Percentiles rank a stretch among this genome's conserved stretches.
These are phyloP conservation scores for Trypanosoma rangeli DNA, from an alignment of 208 protist species.

Conservation along the genomic window DNA sequence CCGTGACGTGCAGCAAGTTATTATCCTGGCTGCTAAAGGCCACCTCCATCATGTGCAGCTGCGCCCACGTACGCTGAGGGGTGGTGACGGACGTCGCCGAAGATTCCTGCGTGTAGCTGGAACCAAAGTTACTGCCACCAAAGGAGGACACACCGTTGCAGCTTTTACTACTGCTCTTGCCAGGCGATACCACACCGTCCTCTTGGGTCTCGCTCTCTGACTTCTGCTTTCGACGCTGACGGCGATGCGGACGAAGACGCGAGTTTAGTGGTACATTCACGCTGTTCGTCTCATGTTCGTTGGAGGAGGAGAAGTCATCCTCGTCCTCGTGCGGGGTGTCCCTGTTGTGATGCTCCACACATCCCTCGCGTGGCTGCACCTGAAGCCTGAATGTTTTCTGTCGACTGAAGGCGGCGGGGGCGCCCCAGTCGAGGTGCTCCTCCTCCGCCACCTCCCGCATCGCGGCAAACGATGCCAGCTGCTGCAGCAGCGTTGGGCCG, in stretches of 20 bases:
- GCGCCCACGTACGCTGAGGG: conserved; percentile 57
- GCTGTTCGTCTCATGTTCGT: conserved; percentile 3
- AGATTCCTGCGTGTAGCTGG: not conserved
- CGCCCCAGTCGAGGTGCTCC: conserved; percentile 70
- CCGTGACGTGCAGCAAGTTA: conserved; percentile 60
- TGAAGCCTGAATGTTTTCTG: conserved; percentile 8
- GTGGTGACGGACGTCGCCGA: conserved; percentile 11
- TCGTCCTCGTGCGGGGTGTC: conserved; percentile 17
- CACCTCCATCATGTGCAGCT: conserved; percentile 68
- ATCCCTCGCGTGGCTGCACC: not conserved
- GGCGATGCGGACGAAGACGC: conserved; percentile 34
- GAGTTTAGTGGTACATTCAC: not conserved
- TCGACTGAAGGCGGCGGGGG: conserved; percentile 17
- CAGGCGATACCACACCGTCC: not conserved
- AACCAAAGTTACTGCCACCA: not conserved
- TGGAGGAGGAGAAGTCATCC: not conserved
- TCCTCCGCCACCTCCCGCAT: conserved; percentile 65
- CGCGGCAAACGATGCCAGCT: conserved; percentile 68
- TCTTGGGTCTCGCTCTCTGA: not conserved
- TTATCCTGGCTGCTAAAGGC: conserved; percentile 51
- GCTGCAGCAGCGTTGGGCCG: conserved; percentile 52
- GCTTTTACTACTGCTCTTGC: not conserved
- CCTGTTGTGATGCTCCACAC: not conserved
- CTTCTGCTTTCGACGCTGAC: conserved; percentile 18
- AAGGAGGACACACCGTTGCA: not conserved